Evolutionary conservation across 768 basidiomycete species (phyloP), one percentile per base, ranked within the genome.

Genomic region (Gloeostereum incarnatum): DNA sequence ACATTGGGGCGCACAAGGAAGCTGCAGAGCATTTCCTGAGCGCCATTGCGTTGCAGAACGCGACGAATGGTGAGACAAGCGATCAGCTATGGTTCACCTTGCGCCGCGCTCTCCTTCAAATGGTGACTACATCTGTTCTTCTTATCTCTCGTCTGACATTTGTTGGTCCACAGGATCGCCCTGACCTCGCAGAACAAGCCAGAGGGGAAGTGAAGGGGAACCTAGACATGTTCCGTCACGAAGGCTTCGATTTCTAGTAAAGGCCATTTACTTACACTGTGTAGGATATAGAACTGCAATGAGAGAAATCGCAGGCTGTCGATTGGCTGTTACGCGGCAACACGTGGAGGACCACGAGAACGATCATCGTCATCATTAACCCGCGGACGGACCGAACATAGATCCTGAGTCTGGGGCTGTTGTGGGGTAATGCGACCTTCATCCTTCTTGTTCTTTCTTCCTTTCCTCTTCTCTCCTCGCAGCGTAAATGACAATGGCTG

Each of bases 11-110:
- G 6, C 74, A 87, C 58, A 82, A 87, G 53, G 96, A 99, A 62
- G 93, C 96, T 1, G 89, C 90, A 3, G 96, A 99, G 49, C 96
- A 99, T 59, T 86, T 96, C 54, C 64, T 96, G 36, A 81, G 84
- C 44, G 92, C 89, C 0, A 61, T 96, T 26, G 72, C 71, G 9
- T 65, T 92, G 52, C 91, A 94, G 49, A 79, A 85, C 49, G 60
- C 75, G 6, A 73, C 72, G 1, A 54, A 65, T 42, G 78, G 69
- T 40, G 79, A 77, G 50, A 84, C 80, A 34, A 90, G 84, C 43
- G 77, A 83, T 40, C 85, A 90, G 46, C 64, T 98, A 22, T 97
- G 92, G 96, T 71, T 75, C 38, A 97, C 94, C 21, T 70, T 99
- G 18, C 72, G 86, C 42, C 73, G 91, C 30, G 76, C 86, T 7